Evolutionary conservation across 805 yeast genomes (phyloP), one percentile per base, ranked within the genome.

Genomic region (Kodamaea kakaduensis): DNA sequence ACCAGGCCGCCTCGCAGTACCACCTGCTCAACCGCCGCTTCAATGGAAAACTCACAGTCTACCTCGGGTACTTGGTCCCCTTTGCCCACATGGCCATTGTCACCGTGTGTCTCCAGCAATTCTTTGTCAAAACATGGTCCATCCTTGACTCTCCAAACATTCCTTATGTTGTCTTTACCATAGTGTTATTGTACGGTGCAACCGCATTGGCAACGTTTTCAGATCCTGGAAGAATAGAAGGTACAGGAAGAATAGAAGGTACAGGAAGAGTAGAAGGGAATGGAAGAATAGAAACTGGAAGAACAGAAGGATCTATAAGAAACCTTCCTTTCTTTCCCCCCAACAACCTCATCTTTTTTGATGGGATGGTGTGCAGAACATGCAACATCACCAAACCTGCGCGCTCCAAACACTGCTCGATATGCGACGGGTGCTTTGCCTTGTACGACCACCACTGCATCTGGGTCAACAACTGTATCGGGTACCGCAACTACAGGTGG

Each of bases 391-490:
- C 49, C 46, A 54, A 76, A 56, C 84, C 84, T 0, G 83, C 84
- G 3, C 54, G 84, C 18, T 71, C 88, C 1, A 75, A 81, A 37
- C 84, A 78, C 51, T 78, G 84, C 51, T 58, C 71, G 1, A 68
- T 81, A 0, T 85, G 95, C 50, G 59, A 73, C 19, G 37, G 50
- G 15, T 78, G 84, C 47, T 55, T 71, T 2, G 58, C 67, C 25
- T 45, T 70, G 42, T 64, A 57, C 43, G 84, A 78, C 53, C 84
- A 78, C 48, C 83, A 78, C 54, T 78, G 84, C 48, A 50, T 77
- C 10, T 78, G 81, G 80, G 68, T 78, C 27, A 80, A 82, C 48
- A 84, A 78, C 46, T 85, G 95, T 52, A 71, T 85, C 26, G 95
- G 95, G 1, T 62, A 65, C 43, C 67, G 72, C 30, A 85, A 85